Percentiles rank a stretch among this genome's conserved stretches.
Evolutionary conservation across 192 early-diverging fungal species (phyloP).

Genomic region (Entomortierella lignicola): DNA sequence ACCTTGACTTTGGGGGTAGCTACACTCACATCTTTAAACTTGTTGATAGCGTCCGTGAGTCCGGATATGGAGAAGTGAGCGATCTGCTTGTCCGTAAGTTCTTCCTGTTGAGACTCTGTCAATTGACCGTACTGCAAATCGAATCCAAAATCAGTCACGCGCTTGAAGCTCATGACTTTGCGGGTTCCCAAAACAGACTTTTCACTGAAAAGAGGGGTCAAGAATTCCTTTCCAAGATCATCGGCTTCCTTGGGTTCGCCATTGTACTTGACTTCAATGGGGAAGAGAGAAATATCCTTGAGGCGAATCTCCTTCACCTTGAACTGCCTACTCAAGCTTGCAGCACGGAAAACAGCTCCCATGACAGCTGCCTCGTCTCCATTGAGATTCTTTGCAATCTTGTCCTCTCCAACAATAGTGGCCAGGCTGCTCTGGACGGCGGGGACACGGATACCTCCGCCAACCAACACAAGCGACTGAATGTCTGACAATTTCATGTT

Average conservation of each 20-base stretch:
- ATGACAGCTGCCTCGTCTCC: slow-evolving; percentile 94
- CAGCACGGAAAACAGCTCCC: slow-evolving; percentile 90
- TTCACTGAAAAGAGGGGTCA: slow-evolving; percentile 71
- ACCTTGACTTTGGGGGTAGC: slow-evolving; percentile 87
- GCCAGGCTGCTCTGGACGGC: slow-evolving; percentile 80
- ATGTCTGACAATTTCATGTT: slow-evolving; percentile 75
- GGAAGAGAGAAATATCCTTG: slow-evolving; percentile 81
- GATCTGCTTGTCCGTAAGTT: slow-evolving; percentile 61
- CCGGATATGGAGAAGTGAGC: slow-evolving; percentile 74
- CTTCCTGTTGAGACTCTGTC: slow-evolving; percentile 26
- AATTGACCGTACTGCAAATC: slow-evolving; percentile 68
- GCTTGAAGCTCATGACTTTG: slow-evolving; percentile 88
- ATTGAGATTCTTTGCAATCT: slow-evolving; percentile 95
- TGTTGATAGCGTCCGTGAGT: slow-evolving; percentile 74
- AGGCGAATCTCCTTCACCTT: slow-evolving; percentile 85
- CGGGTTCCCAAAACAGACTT: slow-evolving; percentile 80
- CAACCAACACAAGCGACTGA: slow-evolving; percentile 92
- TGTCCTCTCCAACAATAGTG: slow-evolving; percentile 79
- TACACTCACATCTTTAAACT: slow-evolving; percentile 67
- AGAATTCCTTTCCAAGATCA: slow-evolving; percentile 48
- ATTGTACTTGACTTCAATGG: slow-evolving; percentile 75
- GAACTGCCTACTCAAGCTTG: slow-evolving; percentile 87
- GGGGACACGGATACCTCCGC: slow-evolving; percentile 92
- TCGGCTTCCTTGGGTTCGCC: slow-evolving; percentile 50
- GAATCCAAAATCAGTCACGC: slow-evolving; percentile 83